Conservation (phyloP, 1,139 yeast genomes). For the Petasospora rhodanensis region DNA sequence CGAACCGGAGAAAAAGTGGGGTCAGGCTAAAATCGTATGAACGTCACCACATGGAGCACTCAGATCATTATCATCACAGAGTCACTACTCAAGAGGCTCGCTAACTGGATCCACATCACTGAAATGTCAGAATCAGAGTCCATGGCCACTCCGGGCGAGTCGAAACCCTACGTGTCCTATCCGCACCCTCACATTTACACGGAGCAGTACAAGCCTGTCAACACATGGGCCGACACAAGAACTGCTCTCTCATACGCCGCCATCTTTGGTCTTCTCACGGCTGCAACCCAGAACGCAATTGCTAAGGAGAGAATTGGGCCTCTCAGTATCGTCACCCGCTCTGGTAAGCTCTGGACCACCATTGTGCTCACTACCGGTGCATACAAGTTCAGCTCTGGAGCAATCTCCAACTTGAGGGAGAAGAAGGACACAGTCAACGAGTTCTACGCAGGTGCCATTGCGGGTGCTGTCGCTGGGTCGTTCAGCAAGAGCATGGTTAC, state of each 20-base stretch:
- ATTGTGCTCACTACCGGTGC: slow-evolving; percentile 32
- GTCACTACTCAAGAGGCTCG: too few species aligned
- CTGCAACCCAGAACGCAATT: slow-evolving; percentile 36
- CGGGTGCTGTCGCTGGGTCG: slow-evolving; percentile 41
- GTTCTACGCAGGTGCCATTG: slow-evolving; percentile 45
- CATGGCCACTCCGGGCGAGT: too few species aligned
- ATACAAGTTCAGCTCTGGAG: slow-evolving; percentile 35
- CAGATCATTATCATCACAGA: too few species aligned
- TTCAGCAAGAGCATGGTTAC: slow-evolving; percentile 37
- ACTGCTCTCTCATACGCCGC: slow-evolving; percentile 38
- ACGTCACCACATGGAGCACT: too few species aligned
- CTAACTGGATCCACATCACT: too few species aligned
- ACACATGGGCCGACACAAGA: slow-evolving; percentile 39
- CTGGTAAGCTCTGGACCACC: slow-evolving; percentile 23
- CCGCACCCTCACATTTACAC: slow-evolving; percentile 17
- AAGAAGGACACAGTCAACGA: slow-evolving; percentile 42
- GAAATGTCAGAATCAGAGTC: too few species aligned
- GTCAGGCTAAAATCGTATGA: too few species aligned
- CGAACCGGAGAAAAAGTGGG: too few species aligned
- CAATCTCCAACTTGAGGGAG: slow-evolving; percentile 39
- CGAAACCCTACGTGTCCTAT: slow-evolving; percentile 15
- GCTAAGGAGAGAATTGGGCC: slow-evolving; percentile 22
- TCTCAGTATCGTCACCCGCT: slow-evolving; percentile 26
- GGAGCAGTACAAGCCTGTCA: slow-evolving; percentile 34
- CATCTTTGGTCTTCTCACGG: slow-evolving; percentile 35